Conservation (phyloP, 305 asterid species). For the Andrographis paniculata region DNA sequence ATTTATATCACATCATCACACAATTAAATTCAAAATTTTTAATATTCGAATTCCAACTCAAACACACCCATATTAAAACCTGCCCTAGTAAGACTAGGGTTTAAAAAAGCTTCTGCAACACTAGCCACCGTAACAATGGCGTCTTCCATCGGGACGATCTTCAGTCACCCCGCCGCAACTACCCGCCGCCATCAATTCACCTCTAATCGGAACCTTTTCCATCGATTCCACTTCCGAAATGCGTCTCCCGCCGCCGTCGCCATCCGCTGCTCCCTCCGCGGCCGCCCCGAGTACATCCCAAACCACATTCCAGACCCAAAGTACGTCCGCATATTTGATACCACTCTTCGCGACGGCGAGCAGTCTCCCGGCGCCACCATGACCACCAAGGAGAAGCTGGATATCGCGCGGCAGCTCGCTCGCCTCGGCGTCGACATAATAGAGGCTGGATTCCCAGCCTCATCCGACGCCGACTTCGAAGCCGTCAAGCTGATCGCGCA, state of each 20-base stretch:
- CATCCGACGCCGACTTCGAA: constrained; percentile 82
- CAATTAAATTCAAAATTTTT: too few relatives aligned
- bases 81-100: background rate
- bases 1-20: too few relatives aligned
- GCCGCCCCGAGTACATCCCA: constrained; percentile 69
- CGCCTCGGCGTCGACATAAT: constrained; percentile 89
- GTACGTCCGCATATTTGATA: constrained; percentile 80
- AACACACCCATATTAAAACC: too few relatives aligned
- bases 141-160: constrained; percentile 22
- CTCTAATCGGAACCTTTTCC: constrained; percentile 7
- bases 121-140: constrained; percentile 23
- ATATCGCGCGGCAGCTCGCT: constrained; percentile 72
- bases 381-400: constrained; percentile 88
- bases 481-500: constrained; percentile 68
- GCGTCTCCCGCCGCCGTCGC: constrained; percentile 19
- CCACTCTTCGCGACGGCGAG: constrained; percentile 97
- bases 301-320: constrained; percentile 69
- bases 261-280: constrained; percentile 43
- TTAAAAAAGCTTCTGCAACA: background rate
- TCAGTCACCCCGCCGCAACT: constrained; percentile 9
- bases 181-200: background rate
- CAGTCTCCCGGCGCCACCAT: constrained; percentile 98
- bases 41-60: too few relatives aligned
- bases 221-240: constrained; percentile 7
- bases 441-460: constrained; percentile 94